Percentiles rank a stretch among this genome's conserved stretches.
phyloP scores from a whole-genome alignment of 352 stramenopile genomes.

The Pythium grandisporangium region DNA sequence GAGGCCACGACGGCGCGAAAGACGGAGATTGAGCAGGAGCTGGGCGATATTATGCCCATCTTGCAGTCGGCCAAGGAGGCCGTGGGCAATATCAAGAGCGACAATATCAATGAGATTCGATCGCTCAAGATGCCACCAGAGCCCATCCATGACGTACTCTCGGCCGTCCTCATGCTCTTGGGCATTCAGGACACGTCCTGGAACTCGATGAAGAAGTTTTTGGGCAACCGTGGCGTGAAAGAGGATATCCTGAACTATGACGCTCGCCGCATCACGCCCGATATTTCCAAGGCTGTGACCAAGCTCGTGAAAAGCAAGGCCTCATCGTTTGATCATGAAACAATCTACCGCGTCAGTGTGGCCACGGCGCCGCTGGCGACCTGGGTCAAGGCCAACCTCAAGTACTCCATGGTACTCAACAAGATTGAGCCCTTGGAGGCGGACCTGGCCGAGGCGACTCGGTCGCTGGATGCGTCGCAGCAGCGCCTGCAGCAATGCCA shows the following conservation, averaged over 20 bases:
- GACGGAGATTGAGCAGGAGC: constrained; percentile 89
- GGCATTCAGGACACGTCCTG: constrained; percentile 94
- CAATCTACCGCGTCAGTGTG: constrained; percentile 91
- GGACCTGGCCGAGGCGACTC: constrained; percentile 86
- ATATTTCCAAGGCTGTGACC: constrained; percentile 87
- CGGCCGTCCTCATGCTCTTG: constrained; percentile 92
- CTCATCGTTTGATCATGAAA: constrained; percentile 90
- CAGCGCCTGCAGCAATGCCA: constrained; percentile 86
- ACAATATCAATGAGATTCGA: constrained; percentile 95
- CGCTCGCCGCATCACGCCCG: constrained; percentile 82
- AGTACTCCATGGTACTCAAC: constrained; percentile 93
- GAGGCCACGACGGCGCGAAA: constrained; percentile 87
- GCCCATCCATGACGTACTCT: constrained; percentile 92
- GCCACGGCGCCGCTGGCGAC: constrained; percentile 90
- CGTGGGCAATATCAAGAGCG: constrained; percentile 91
- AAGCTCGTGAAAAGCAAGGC: constrained; percentile 92
- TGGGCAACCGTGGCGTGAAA: constrained; percentile 93
- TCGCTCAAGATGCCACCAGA: constrained; percentile 94
- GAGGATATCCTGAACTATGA: constrained; percentile 97
- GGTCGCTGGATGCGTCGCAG: constrained; percentile 79
- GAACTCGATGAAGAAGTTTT: constrained; percentile 96
- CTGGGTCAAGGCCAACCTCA: constrained; percentile 95
- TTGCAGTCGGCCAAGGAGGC: constrained; percentile 88
- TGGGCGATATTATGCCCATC: constrained; percentile 88
- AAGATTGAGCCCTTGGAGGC: constrained; percentile 92